These are phyloP conservation scores for Phialocephala sp. DNA, from an alignment of 2,329 filamentous ascomycete genomes.

Conservation along the genomic window DNA sequence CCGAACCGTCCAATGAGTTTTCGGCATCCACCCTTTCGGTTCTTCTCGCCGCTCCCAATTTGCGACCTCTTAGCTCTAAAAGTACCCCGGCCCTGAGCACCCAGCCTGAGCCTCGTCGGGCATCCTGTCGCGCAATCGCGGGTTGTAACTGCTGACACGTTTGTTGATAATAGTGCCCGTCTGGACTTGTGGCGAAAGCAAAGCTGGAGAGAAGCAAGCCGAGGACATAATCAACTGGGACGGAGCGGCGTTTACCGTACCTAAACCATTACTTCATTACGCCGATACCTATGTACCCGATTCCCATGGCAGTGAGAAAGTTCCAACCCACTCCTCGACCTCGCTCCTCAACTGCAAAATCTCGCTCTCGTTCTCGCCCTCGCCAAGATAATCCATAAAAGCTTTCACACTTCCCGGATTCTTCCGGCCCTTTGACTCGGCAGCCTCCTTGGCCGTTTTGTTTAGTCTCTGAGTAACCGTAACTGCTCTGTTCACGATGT, in stretches of 20 bases:
- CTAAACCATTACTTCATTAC: slow-evolving; percentile 4
- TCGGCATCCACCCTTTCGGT: background rate
- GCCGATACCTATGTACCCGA: slow-evolving; percentile 22
- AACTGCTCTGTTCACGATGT: slow-evolving; percentile 84
- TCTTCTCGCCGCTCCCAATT: background rate
- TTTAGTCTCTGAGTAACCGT: slow-evolving; percentile 78
- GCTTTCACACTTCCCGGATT: slow-evolving; percentile 67
- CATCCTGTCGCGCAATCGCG: background rate
- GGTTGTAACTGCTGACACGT: background rate
- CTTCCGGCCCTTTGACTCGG: slow-evolving; percentile 71
- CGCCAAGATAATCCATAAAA: slow-evolving; percentile 71
- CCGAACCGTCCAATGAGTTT: background rate
- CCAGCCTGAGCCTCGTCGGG: background rate
- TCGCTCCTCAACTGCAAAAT: slow-evolving; percentile 75
- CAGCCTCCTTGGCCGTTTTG: slow-evolving; percentile 72
- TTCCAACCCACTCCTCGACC: slow-evolving; percentile 80
- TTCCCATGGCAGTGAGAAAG: slow-evolving; percentile 74
- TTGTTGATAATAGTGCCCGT: background rate
- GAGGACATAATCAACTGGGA: too few relatives aligned
- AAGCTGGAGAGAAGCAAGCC: background rate
- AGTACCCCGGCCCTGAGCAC: too few relatives aligned
- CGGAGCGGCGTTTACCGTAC: background rate
- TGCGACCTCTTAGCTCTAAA: background rate
- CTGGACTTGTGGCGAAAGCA: background rate
- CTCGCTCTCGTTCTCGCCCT: slow-evolving; percentile 70